A percentile compares a stretch with the other conserved stretches of the same genome.
Evolutionary conservation across 2,329 filamentous ascomycete genomes (phyloP).

Genomic region (Didymella keratinophila): DNA sequence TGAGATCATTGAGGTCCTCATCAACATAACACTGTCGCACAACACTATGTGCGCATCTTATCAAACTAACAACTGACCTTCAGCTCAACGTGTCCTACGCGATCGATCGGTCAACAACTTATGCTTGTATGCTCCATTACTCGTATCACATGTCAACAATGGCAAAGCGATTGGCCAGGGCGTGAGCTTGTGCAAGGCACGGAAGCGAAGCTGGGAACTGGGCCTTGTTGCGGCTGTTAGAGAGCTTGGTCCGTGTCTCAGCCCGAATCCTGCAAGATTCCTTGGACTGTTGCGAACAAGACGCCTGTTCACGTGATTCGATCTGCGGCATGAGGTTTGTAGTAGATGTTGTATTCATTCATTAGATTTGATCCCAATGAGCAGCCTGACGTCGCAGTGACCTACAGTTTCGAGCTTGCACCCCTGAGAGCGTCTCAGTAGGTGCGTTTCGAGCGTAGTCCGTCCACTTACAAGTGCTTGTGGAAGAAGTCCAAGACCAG

Average conservation of each 20-base stretch:
- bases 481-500: conserved; percentile 61
- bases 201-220: background rate
- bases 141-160: conserved; percentile 1
- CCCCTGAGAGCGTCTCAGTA: conserved; percentile 30
- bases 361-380: background rate
- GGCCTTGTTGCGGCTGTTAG: background rate
- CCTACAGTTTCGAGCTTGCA: conserved; percentile 30
- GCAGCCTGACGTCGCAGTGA: background rate
- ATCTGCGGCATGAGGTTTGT: background rate
- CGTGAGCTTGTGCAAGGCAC: background rate
- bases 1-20: background rate
- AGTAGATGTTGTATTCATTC: background rate
- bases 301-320: conserved; percentile 18
- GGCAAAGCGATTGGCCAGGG: background rate
- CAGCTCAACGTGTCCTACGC: background rate
- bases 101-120: background rate
- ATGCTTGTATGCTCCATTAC: background rate
- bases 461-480: conserved; percentile 58
- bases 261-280: background rate
- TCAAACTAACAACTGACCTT: background rate
- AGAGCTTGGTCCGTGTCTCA: background rate
- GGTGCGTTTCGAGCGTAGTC: conserved; percentile 1
- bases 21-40: background rate
- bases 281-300: background rate
- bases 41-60: background rate